These are phyloP conservation scores for Scheffersomyces amazonensis DNA, from an alignment of 805 yeast species.

Conservation along the genomic window DNA sequence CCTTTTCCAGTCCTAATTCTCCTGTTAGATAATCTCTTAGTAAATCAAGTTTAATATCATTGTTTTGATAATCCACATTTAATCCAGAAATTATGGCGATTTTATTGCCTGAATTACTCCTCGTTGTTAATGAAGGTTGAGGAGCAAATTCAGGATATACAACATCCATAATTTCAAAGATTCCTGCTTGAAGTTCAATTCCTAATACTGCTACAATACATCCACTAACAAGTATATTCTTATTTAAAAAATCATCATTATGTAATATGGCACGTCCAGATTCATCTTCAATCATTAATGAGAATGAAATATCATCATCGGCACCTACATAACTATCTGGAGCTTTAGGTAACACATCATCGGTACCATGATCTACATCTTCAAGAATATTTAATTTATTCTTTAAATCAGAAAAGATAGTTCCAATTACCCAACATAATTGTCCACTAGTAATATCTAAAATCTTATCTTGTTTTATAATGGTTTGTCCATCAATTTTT, in stretches of 20 bases:
- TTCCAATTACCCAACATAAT: conserved; percentile 82
- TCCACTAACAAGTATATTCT: conserved; percentile 77
- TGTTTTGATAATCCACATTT: conserved; percentile 40
- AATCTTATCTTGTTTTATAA: conserved; percentile 35
- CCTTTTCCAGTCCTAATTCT: conserved; percentile 46
- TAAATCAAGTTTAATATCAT: conserved; percentile 47
- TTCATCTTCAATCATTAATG: conserved; percentile 86
- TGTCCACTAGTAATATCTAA: conserved; percentile 62
- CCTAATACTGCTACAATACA: conserved; percentile 85
- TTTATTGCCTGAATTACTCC: conserved; percentile 29
- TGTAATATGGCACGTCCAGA: conserved; percentile 79
- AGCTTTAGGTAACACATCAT: conserved; percentile 46
- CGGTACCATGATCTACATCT: conserved; percentile 66
- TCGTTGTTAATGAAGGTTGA: conserved; percentile 38
- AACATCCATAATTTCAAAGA: conserved; percentile 79
- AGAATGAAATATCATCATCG: conserved; percentile 15
- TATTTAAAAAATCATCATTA: conserved; percentile 53
- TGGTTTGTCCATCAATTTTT: conserved; percentile 28
- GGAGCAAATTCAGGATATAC: conserved; percentile 65
- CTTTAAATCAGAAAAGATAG: conserved; percentile 79
- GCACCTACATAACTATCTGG: conserved; percentile 23
- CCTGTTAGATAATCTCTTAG: conserved; percentile 73
- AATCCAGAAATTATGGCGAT: conserved; percentile 80
- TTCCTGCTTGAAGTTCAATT: conserved; percentile 77
- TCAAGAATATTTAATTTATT: conserved; percentile 81